A percentile compares a stretch with the other conserved stretches of the same genome.
Conservation (phyloP, 768 basidiomycete species). For the Filobasidium wieringae region DNA sequence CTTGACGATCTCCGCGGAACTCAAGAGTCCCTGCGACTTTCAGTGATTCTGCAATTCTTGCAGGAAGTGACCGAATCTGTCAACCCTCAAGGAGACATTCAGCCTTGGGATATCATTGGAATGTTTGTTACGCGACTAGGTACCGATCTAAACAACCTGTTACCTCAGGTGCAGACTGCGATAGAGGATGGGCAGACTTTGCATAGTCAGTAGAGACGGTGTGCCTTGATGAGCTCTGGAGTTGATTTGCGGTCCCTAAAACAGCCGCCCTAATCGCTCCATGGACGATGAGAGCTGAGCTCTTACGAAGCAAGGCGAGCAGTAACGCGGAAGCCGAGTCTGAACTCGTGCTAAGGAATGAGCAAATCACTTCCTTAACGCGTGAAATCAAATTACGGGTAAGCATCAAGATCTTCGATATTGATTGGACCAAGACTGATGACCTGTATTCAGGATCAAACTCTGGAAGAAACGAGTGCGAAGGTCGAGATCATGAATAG, state of each 20-base stretch:
- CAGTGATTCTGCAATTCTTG: slow-evolving; percentile 57
- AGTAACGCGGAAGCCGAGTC: slow-evolving; percentile 87
- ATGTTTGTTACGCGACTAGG: slow-evolving; percentile 58
- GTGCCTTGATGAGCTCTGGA: not conserved
- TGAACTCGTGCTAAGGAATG: slow-evolving; percentile 69
- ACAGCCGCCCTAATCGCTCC: slow-evolving; percentile 53
- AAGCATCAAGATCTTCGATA: too few species aligned
- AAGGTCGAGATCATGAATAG: slow-evolving; percentile 94
- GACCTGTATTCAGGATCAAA: slow-evolving; percentile 57
- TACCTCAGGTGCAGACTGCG: slow-evolving; percentile 48
- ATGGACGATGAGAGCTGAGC: slow-evolving; percentile 69
- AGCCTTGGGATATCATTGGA: slow-evolving; percentile 67
- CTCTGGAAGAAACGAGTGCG: slow-evolving; percentile 71
- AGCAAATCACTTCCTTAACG: slow-evolving; percentile 77
- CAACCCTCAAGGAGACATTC: slow-evolving; percentile 51
- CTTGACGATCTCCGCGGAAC: slow-evolving; percentile 65
- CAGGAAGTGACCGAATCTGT: slow-evolving; percentile 59
- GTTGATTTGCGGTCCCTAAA: not conserved
- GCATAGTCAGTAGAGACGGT: slow-evolving; percentile 51
- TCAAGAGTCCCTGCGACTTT: slow-evolving; percentile 66
- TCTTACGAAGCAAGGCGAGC: slow-evolving; percentile 69
- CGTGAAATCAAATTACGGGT: slow-evolving; percentile 58
- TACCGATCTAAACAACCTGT: slow-evolving; percentile 56
- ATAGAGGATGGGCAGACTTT: slow-evolving; percentile 65
- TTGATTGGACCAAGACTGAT: not conserved